Conservation (phyloP, 306 rosid genomes). For the Lagenaria siceraria region DNA sequence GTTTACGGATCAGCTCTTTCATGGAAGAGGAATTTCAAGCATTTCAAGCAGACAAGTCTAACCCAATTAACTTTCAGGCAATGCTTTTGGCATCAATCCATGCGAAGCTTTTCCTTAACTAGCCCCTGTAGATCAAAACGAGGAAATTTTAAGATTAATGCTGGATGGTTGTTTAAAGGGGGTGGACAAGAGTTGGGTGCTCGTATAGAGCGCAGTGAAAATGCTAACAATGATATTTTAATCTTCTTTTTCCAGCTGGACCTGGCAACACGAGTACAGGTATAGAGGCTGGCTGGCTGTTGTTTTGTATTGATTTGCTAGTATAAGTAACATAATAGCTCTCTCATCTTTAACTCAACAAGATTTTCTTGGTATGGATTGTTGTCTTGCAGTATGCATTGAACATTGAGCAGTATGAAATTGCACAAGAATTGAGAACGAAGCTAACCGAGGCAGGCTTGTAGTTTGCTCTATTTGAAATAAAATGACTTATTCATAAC, state of each 20-base stretch:
- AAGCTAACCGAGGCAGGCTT: slow-evolving; percentile 70
- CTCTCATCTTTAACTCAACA: not conserved
- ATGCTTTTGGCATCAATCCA: slow-evolving; percentile 28
- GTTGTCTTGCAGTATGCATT: slow-evolving; percentile 53
- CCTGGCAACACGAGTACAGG: slow-evolving; percentile 93
- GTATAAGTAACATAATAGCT: not conserved
- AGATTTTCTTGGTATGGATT: slow-evolving; percentile 15
- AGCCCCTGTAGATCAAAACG: slow-evolving; percentile 28
- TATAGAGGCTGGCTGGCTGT: slow-evolving; percentile 16
- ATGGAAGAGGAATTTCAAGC: slow-evolving; percentile 35
- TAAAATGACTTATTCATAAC: not conserved
- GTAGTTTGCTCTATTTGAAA: not conserved
- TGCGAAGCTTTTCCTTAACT: slow-evolving; percentile 18
- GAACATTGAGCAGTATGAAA: slow-evolving; percentile 77
- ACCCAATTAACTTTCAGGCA: slow-evolving; percentile 20
- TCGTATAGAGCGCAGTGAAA: slow-evolving; percentile 68
- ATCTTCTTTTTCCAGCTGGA: slow-evolving; percentile 81
- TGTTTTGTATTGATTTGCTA: not conserved
- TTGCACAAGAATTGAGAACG: slow-evolving; percentile 72
- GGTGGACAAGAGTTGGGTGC: slow-evolving; percentile 57
- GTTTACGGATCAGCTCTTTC: slow-evolving; percentile 30
- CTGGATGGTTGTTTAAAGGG: slow-evolving; percentile 76
- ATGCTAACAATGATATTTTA: slow-evolving; percentile 77
- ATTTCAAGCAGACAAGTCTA: slow-evolving; percentile 32
- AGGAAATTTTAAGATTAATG: slow-evolving; percentile 34